Evolutionary conservation across 208 protist genomes (phyloP), one percentile per base, ranked within the genome.

Genomic region (Endotrypanum monterogeii): DNA sequence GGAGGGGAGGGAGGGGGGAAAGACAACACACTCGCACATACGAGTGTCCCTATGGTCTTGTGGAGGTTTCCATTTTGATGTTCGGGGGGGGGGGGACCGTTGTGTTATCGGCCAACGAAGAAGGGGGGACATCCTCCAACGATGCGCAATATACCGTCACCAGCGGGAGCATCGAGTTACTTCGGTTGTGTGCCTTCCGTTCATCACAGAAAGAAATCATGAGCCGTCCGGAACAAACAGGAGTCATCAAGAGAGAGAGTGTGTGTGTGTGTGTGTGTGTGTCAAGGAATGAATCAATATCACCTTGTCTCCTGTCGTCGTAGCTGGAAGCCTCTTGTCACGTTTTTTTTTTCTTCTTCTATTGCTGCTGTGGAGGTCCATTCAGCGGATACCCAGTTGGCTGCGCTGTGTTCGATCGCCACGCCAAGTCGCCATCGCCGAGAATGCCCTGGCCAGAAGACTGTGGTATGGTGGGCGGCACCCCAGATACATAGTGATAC

Each of bases 401-500:
- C 72, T 67, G 73, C 32, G 61, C 48, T 9, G 44, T 52, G 37
- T 28, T 25, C 23, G 25, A 51, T 35, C 23, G 73, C 73, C 63
- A 71, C 28, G 56, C 8, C 41, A 54, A 39, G n/a, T 67, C 48
- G 28, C 73, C 73, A 28, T 78, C 73, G 20, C 73, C 73, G 4
- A 78, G 55, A 23, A 78, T 60, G 44, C 73, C 73, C 16, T 72
- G 67, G 7, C 30, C 67, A 41, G 67, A 11, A 30, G 30, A 61
- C 67, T 18, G 46, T 16, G 67, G 51, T 1, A 51, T 28, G 3
- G 67, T n/a, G 11, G 67, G 37, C 35, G 20, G 51, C 65, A n/a
- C 16, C 20, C 65, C 41, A 1, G 65, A 11, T 8, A 54, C 1
- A 70, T 56, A 23, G 39, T 20, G 62, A 20, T 54, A 28, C 20